Evolutionary conservation across 208 protist species (phyloP), one percentile per base, ranked within the genome.

Genomic region (Leishmania mexicana): DNA sequence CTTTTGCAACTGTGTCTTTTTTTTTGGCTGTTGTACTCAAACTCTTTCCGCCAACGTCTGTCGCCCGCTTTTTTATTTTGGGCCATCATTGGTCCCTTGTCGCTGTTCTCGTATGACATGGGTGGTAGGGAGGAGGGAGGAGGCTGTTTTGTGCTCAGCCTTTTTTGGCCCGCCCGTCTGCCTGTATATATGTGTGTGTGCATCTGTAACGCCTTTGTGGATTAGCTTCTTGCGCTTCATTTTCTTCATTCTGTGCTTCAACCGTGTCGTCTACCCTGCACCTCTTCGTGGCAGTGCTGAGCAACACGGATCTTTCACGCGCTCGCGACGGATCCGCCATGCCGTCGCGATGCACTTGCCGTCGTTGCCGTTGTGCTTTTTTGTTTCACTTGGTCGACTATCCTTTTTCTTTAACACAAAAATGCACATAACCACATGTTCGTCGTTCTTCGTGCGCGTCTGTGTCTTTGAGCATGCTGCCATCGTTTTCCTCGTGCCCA

Each of bases 401-500:
- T 72, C 10, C 28, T n/a, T 54, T 24, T 31, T 28, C 3, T 10
- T 1, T 31, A 17, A 15, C 8, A 7, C 19, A 1, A 74, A 53
- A 49, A 70, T 13, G 42, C 28, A 74, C 70, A 72, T 2, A 28
- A 45, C 11, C 3, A 19, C 45, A 35, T 74, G 40, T 40, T 21
- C 24, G 70, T 8, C 40, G 10, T 49, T 11, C 35, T 74, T 74
- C 11, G 17, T 17, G 47, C 24, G 58, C 49, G 70, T 35, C 5
- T 42, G 38, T 74, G 24, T 53, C 21, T 35, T 21, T 38, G 42
- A 28, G 21, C 28, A 67, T 68, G 49, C 11, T 79, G 65, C 42
- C 31, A 8, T 54, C 28, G 17, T 73, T 72, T 81, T 83, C 68
- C 65, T 81, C 54, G 75, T 54, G 51, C 79, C 49, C 53, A 79